Evolutionary conservation across 768 basidiomycete species (phyloP).

Genomic region (Tremella fuciformis): DNA sequence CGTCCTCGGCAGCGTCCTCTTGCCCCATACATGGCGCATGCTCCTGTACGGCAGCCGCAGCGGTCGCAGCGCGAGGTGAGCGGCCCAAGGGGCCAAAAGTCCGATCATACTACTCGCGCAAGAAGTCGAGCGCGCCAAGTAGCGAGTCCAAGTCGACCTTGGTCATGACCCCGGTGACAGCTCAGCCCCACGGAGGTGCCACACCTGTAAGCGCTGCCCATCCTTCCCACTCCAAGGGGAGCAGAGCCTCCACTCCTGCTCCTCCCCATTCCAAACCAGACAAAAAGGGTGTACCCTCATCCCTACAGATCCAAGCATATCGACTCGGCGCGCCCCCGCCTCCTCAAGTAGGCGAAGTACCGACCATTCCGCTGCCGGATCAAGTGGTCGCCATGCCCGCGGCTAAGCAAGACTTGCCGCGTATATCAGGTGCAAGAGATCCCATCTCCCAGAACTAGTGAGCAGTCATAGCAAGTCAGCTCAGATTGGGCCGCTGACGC

Average conservation of each 20-base stretch:
- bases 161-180: background rate
- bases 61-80: background rate
- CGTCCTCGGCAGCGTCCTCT: too few species aligned
- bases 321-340: background rate
- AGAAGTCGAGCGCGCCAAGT: conserved; percentile 1
- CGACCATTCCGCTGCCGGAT: background rate
- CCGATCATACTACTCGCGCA: conserved; percentile 2
- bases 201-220: background rate
- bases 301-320: background rate
- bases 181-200: background rate
- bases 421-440: conserved; percentile 8
- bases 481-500: background rate
- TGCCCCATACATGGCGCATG: too few species aligned
- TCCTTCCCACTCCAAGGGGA: too few species aligned
- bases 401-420: background rate
- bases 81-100: conserved; percentile 1
- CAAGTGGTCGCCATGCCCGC: background rate
- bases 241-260: too few species aligned
- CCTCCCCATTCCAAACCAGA: background rate
- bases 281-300: background rate
- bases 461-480: background rate
- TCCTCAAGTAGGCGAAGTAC: background rate
- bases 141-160: conserved; percentile 1
- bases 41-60: too few species aligned
- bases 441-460: conserved; percentile 12